phyloP scores from a whole-genome alignment of 2,329 filamentous ascomycete genomes.

The Endothia cerciana region DNA sequence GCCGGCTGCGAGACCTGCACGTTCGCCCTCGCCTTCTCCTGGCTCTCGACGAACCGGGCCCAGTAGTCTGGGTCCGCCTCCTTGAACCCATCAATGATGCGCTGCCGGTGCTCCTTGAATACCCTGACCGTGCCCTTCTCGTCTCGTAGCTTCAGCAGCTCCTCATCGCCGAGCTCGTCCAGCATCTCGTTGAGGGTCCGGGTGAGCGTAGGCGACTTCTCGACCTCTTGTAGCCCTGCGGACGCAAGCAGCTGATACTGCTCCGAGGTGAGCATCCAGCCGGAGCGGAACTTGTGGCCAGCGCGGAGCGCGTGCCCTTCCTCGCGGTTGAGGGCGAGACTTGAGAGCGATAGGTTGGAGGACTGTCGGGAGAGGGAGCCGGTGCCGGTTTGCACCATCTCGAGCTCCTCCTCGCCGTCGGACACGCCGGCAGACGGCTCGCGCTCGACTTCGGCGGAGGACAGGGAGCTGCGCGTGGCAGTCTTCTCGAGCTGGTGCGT shows the following conservation, averaged over 20 bases:
- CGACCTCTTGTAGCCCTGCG: slow-evolving; percentile 51
- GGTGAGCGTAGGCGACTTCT: slow-evolving; percentile 53
- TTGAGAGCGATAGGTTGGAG: slow-evolving; percentile 54
- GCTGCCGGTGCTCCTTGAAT: slow-evolving; percentile 61
- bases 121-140: slow-evolving; percentile 63
- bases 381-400: slow-evolving; percentile 9
- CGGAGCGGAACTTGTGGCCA: slow-evolving; percentile 60
- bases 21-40: slow-evolving; percentile 62
- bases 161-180: slow-evolving; percentile 64
- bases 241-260: slow-evolving; percentile 52
- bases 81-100: slow-evolving; percentile 54
- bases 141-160: slow-evolving; percentile 56
- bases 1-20: slow-evolving; percentile 40
- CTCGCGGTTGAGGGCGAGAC: slow-evolving; percentile 58
- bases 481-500: slow-evolving; percentile 33
- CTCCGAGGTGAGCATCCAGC: slow-evolving; percentile 53
- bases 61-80: slow-evolving; percentile 70
- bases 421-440: slow-evolving; percentile 46
- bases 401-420: slow-evolving; percentile 54
- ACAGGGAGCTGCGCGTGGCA: slow-evolving; percentile 35
- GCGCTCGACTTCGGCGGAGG: slow-evolving; percentile 40
- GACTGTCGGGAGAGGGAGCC: slow-evolving; percentile 54
- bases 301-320: slow-evolving; percentile 60
- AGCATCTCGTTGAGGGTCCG: slow-evolving; percentile 64
- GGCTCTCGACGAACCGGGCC: slow-evolving; percentile 64